These are phyloP conservation scores for Trichoderma sp. DNA, from an alignment of 2,329 filamentous ascomycete genomes.

Conservation along the genomic window DNA sequence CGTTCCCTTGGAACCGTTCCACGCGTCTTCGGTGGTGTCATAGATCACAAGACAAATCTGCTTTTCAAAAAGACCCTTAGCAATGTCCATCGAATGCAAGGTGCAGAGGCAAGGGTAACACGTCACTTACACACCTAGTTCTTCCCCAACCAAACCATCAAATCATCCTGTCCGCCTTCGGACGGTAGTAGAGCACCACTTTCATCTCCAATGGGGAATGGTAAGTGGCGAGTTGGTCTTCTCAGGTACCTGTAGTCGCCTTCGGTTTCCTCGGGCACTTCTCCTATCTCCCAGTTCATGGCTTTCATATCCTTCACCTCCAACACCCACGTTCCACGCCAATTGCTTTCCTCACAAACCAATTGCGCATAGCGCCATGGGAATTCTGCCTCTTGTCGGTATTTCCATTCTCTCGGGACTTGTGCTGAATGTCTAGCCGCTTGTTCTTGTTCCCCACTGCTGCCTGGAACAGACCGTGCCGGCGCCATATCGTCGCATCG, in stretches of 20 bases:
- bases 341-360: not conserved
- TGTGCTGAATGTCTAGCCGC: not conserved
- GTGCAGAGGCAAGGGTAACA: constrained; percentile 33
- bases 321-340: not conserved
- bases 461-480: not conserved
- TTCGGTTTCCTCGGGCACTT: not conserved
- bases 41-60: constrained; percentile 35
- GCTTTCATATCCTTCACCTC: not conserved
- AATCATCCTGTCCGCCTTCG: not conserved
- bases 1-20: constrained; percentile 39
- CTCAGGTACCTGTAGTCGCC: not conserved
- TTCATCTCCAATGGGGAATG: not conserved
- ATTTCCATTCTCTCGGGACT: not conserved
- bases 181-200: not conserved
- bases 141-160: not conserved
- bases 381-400: not conserved
- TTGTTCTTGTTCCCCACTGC: not conserved
- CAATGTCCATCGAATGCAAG: not conserved
- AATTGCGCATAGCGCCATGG: not conserved
- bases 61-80: constrained; percentile 34
- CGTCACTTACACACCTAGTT: not conserved
- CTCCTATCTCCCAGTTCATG: not conserved
- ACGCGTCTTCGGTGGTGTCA: constrained; percentile 42
- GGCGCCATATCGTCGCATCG: not conserved
- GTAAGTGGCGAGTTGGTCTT: not conserved